Base-by-base conservation (phyloP, 441 rosid genomes). In the Dalechampia spathulata region DNA sequence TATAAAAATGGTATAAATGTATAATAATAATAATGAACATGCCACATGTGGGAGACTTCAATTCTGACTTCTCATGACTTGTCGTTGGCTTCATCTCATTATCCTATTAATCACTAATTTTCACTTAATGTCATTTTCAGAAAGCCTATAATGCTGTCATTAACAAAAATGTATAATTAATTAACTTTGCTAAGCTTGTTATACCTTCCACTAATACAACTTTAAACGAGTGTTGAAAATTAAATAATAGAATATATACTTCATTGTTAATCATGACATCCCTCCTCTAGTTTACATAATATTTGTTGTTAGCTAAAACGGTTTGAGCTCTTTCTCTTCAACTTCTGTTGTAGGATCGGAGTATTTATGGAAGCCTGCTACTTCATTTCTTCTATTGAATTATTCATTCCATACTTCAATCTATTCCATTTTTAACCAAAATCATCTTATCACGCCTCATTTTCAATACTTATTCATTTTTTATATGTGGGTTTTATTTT, bases 71-170 rank as follows among this genome's bases (percentile, higher is more conserved):
- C 63, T 32, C 37, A 23, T 37, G 27, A 57, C 69, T 38, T 41
- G 62, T 40, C 70, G 57, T 36, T 25, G 65, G 64, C 70, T 27
- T 49, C 68, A 70, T 61, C 54, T 72, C 73, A 6, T 54, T 71
- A 55, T 64, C n/a, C 27, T 19, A 62, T 57, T 17, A 41, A 21
- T 26, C 12, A 1, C 61, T 64, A 59, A 46, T 59, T 40, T 65
- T 68, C 3, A 36, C 63, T 47, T 17, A 6, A 10, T 16, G 60
- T 53, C 67, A 7, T 52, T 60, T 61, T 71, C 59, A 11, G 13
- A 22, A 43, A 44, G 21, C 20, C 45, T 4, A 44, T 58, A 41
- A n/a, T n/a, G n/a, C n/a, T n/a, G n/a, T n/a, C n/a, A n/a, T n/a
- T n/a, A n/a, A n/a, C n/a, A n/a, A n/a, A n/a, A n/a, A n/a, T n/a